phyloP scores from a whole-genome alignment of 257 asterid genomes.

The Plantago ovata region DNA sequence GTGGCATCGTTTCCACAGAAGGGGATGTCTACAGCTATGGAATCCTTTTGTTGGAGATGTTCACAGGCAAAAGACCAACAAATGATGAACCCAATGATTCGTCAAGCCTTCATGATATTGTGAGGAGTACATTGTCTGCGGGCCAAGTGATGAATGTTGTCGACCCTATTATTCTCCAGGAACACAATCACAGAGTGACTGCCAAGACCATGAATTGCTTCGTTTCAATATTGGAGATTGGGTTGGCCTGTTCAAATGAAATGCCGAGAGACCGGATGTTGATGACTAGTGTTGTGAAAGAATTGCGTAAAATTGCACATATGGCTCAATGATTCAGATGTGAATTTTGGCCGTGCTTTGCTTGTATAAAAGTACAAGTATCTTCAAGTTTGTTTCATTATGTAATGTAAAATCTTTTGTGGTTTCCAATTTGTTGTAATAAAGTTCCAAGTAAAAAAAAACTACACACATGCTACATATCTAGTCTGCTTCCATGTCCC shows the following conservation, averaged over 20 bases:
- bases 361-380: too few species aligned
- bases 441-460: too few species aligned
- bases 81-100: constrained; percentile 19
- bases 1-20: constrained; percentile 22
- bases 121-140: constrained; percentile 20
- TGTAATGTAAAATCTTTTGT: too few species aligned
- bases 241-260: constrained; percentile 27
- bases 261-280: constrained; percentile 23
- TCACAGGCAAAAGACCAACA: constrained; percentile 35
- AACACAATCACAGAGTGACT: not conserved
- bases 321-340: not conserved
- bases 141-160: constrained; percentile 19
- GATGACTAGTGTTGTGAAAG: constrained; percentile 24
- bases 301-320: not conserved
- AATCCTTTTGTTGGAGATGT: constrained; percentile 33
- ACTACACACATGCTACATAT: too few species aligned
- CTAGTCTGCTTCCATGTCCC: too few species aligned
- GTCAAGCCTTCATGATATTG: constrained; percentile 18
- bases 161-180: constrained; percentile 17
- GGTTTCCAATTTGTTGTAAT: too few species aligned
- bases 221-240: constrained; percentile 18
- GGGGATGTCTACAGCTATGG: constrained; percentile 41
- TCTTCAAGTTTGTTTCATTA: too few species aligned
- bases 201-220: constrained; percentile 11
- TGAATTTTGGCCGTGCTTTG: too few species aligned